Percentiles rank a stretch among this genome's conserved stretches.
Conservation (phyloP, 2,329 filamentous ascomycete genomes). For the Paecilomyces formosus region DNA sequence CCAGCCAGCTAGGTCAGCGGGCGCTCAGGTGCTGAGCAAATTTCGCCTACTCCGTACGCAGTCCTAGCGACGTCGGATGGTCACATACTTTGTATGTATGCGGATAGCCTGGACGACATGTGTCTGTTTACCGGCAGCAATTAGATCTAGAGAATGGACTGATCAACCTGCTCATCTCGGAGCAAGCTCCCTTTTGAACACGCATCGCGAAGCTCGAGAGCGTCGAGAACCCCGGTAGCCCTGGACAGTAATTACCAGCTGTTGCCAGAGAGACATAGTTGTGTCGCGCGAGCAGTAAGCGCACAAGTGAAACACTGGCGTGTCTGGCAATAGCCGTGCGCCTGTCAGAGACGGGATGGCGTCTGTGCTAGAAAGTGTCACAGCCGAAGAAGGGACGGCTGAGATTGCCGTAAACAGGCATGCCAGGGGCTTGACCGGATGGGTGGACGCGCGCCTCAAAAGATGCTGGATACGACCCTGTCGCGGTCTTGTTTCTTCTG, state of each 20-base stretch:
- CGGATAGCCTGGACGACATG: not conserved
- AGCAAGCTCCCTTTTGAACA: not conserved
- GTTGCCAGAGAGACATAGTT: slow-evolving; percentile 11
- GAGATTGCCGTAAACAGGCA: not conserved
- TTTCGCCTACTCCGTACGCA: not conserved
- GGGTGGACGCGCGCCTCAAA: not conserved
- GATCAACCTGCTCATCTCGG: not conserved
- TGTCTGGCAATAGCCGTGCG: slow-evolving; percentile 8
- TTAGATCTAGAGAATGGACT: not conserved
- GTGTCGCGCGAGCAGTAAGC: not conserved
- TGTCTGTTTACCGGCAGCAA: not conserved
- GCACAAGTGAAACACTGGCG: slow-evolving; percentile 17
- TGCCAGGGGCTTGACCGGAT: not conserved
- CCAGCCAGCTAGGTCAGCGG: not conserved
- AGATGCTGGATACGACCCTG: not conserved
- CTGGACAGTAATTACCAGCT: not conserved
- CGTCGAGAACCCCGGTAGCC: not conserved
- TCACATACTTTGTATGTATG: not conserved
- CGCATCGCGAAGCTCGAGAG: not conserved
- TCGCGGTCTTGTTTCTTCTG: not conserved
- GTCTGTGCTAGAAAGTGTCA: not conserved
- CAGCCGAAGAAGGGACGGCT: not conserved
- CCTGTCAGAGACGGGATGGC: slow-evolving; percentile 3
- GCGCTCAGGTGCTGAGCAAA: not conserved
- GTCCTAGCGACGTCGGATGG: not conserved